Conservation (phyloP, 1,139 yeast genomes). For the Sugiyamaella novakii region DNA sequence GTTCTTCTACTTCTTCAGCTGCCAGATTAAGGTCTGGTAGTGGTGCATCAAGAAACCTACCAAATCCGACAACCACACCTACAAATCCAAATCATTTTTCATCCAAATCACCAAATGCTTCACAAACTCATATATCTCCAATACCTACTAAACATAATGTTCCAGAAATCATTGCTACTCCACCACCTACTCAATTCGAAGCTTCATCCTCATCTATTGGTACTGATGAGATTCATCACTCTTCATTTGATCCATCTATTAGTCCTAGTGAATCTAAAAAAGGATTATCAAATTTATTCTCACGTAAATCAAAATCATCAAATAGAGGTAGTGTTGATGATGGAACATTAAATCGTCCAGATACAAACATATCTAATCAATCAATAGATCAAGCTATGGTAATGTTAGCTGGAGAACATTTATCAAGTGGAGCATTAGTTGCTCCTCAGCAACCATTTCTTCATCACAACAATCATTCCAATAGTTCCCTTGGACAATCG, state of each 20-base stretch:
- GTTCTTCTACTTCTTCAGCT: slow-evolving; percentile 25
- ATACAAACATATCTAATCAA: slow-evolving; percentile 24
- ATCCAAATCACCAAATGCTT: neutral
- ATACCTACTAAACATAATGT: neutral
- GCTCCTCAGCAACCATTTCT: slow-evolving; percentile 21
- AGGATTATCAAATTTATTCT: slow-evolving; percentile 23
- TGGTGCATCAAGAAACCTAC: slow-evolving; percentile 1
- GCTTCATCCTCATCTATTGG: neutral
- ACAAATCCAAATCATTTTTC: neutral
- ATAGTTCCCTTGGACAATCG: slow-evolving; percentile 28
- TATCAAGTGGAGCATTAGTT: neutral
- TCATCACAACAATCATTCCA: slow-evolving; percentile 32
- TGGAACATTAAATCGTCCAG: slow-evolving; percentile 1
- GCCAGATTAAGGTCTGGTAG: slow-evolving; percentile 8
- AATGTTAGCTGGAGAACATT: neutral
- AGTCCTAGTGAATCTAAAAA: slow-evolving; percentile 17
- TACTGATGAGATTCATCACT: neutral
- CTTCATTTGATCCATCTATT: neutral
- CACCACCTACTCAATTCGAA: slow-evolving; percentile 1
- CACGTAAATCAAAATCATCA: slow-evolving; percentile 28
- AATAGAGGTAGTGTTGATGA: slow-evolving; percentile 11
- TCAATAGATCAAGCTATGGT: slow-evolving; percentile 34
- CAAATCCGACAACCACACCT: neutral
- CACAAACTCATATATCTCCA: slow-evolving; percentile 2
- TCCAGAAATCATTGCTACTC: slow-evolving; percentile 8